Conservation (phyloP, 2,329 filamentous ascomycete species). For the Fusarium sp. region DNA sequence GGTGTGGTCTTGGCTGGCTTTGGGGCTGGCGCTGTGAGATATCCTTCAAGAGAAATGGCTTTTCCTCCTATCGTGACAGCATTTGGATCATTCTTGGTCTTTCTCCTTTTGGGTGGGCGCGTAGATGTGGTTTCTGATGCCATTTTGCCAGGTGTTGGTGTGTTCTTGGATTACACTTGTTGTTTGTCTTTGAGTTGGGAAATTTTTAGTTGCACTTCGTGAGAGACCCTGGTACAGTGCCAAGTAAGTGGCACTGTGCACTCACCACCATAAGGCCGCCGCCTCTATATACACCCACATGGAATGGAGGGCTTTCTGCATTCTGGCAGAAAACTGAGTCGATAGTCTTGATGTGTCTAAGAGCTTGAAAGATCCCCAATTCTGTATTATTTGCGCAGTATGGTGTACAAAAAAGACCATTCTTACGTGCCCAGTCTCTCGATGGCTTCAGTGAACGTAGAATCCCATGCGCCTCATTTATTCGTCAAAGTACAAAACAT, state of each 20-base stretch:
- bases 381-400: background rate
- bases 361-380: no score
- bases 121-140: conserved; percentile 38
- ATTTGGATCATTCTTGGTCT: conserved; percentile 48
- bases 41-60: conserved; percentile 62
- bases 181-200: background rate
- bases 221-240: conserved; percentile 10
- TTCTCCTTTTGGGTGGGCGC: conserved; percentile 54
- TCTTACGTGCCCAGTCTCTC: background rate
- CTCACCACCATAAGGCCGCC: background rate
- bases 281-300: background rate
- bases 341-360: background rate
- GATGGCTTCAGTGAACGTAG: background rate
- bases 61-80: conserved; percentile 62
- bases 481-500: background rate
- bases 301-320: background rate
- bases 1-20: conserved; percentile 38
- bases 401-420: background rate
- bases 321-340: background rate
- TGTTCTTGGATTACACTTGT: background rate
- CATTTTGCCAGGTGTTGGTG: conserved; percentile 38
- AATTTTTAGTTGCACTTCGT: conserved; percentile 17
- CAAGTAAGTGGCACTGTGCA: background rate
- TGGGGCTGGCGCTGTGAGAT: conserved; percentile 55
- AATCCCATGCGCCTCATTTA: background rate